Conservation (phyloP, 768 basidiomycete species). For the Candolleomyces efflorescens region DNA sequence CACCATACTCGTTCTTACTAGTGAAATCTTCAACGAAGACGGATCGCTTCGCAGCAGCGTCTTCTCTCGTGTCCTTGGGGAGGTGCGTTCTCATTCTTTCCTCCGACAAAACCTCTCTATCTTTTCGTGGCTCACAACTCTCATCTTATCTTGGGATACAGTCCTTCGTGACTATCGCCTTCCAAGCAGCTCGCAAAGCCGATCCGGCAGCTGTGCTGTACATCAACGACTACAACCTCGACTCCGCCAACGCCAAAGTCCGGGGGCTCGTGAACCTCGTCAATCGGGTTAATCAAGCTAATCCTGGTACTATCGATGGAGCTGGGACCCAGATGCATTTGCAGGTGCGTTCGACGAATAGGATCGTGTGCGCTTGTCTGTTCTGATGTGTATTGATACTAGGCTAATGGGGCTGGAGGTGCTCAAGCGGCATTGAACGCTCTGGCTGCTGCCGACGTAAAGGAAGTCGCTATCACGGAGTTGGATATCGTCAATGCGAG, state of each 20-base stretch:
- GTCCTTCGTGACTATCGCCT: constrained; percentile 48
- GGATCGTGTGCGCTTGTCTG: no score
- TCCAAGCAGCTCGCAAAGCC: constrained; percentile 43
- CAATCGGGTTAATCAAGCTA: constrained; percentile 32
- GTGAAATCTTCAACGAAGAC: constrained; percentile 51
- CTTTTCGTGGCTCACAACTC: no score
- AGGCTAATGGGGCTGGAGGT: constrained; percentile 46
- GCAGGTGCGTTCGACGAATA: no score
- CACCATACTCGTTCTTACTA: constrained; percentile 12
- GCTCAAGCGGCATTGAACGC: constrained; percentile 33
- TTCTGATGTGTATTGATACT: constrained; percentile 34
- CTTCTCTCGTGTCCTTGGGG: constrained; percentile 47
- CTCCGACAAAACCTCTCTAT: neutral
- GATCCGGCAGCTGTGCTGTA: constrained; percentile 44
- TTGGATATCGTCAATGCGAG: constrained; percentile 37
- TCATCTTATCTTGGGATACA: constrained; percentile 11
- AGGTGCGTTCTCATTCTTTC: constrained; percentile 18
- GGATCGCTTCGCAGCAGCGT: constrained; percentile 43
- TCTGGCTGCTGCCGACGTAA: constrained; percentile 32
- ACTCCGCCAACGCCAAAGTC: constrained; percentile 45
- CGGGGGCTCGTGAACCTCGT: constrained; percentile 37
- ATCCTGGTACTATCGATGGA: constrained; percentile 40
- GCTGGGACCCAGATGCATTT: constrained; percentile 50
- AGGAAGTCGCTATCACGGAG: constrained; percentile 48
- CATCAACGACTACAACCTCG: constrained; percentile 48